phyloP scores from a whole-genome alignment of 176 grass and related monocot genomes.

The Oryza nivara region DNA sequence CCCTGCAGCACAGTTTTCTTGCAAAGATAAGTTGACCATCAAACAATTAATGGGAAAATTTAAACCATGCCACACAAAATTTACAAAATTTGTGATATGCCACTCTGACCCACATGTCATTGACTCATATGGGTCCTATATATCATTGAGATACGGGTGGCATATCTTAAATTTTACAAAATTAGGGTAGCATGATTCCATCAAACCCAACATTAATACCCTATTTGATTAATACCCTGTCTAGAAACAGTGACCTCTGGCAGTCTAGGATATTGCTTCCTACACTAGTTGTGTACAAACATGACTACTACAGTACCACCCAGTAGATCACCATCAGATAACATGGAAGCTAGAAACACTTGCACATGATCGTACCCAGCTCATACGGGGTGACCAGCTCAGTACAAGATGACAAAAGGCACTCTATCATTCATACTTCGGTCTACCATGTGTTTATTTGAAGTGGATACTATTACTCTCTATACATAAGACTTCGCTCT shows the following conservation, averaged over 20 bases:
- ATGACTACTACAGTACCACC: background rate
- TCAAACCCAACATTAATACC: background rate
- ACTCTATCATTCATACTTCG: background rate
- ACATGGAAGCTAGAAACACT: conserved; percentile 32
- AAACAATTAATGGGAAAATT: background rate
- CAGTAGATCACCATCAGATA: conserved; percentile 19
- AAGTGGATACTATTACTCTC: background rate
- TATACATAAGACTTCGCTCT: background rate
- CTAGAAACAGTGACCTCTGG: background rate
- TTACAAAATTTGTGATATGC: no score
- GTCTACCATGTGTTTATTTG: background rate
- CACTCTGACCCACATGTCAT: no score
- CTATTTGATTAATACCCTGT: background rate
- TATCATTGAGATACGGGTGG: no score
- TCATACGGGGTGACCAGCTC: conserved; percentile 8
- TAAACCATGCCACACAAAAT: no score
- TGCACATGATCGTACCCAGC: conserved; percentile 21
- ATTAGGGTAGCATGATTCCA: no score
- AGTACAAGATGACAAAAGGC: conserved; percentile 20
- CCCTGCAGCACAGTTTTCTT: background rate
- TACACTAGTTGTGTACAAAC: background rate
- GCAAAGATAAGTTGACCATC: conserved; percentile 19
- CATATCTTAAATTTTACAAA: no score
- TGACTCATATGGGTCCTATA: no score
- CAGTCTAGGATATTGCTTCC: background rate